Evolutionary conservation across 352 stramenopile genomes (phyloP).

Genomic region (Chrysophaeum taylorii): DNA sequence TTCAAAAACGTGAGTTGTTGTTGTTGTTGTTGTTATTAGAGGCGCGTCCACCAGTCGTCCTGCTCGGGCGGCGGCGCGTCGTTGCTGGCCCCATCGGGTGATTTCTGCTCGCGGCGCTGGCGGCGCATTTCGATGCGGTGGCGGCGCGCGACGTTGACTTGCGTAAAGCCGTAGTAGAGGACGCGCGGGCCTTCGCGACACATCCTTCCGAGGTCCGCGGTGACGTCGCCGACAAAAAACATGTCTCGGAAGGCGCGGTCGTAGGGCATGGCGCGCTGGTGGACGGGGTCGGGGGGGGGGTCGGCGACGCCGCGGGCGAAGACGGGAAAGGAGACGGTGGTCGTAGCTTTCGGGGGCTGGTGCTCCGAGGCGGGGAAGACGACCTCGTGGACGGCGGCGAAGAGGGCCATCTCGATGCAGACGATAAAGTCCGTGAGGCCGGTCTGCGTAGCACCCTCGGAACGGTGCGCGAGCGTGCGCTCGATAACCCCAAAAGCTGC

Average conservation of each 20-base stretch:
- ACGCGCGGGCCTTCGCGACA: background rate
- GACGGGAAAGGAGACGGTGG: too few species aligned
- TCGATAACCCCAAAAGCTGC: slow-evolving; percentile 65
- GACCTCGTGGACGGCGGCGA: slow-evolving; percentile 70
- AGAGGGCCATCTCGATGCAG: slow-evolving; percentile 79
- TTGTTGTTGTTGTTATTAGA: too few species aligned
- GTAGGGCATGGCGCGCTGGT: background rate
- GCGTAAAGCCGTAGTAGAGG: background rate
- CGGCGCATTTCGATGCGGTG: too few species aligned
- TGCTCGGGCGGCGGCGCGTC: too few species aligned
- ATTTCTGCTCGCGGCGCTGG: too few species aligned
- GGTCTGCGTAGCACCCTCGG: slow-evolving; percentile 61
- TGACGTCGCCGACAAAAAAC: slow-evolving; percentile 13
- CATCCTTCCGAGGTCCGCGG: background rate
- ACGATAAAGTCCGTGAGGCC: slow-evolving; percentile 79
- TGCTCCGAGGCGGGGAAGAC: slow-evolving; percentile 40
- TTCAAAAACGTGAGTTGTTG: too few species aligned
- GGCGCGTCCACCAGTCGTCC: too few species aligned
- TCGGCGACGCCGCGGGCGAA: too few species aligned
- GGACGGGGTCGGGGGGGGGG: background rate
- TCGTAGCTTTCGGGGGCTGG: too few species aligned
- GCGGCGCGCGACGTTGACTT: background rate
- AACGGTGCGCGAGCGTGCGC: slow-evolving; percentile 24
- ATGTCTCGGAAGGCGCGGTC: background rate
- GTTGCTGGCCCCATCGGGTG: too few species aligned